phyloP scores from a whole-genome alignment of 176 grass and related monocot species.

The Oryza australiensis region DNA sequence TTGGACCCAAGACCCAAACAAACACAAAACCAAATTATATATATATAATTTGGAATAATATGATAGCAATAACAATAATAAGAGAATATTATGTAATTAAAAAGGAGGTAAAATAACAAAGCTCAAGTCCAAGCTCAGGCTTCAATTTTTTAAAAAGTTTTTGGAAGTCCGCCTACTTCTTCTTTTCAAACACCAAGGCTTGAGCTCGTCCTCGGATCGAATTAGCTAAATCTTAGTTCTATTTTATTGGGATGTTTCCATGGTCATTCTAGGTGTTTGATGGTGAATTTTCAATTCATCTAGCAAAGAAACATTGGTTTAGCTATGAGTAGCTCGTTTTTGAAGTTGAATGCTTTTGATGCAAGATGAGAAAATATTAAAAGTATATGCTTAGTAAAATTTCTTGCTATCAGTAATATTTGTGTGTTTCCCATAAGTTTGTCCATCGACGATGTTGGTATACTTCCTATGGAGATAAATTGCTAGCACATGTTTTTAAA shows the following conservation, averaged over 20 bases:
- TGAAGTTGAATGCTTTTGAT: not conserved
- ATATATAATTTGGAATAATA: no score
- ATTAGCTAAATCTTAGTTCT: no score
- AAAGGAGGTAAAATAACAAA: no score
- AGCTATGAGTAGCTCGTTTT: not conserved
- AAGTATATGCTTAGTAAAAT: not conserved
- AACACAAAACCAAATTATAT: no score
- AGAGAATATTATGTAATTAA: no score
- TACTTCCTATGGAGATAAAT: not conserved
- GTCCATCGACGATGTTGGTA: not conserved
- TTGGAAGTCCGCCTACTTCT: no score
- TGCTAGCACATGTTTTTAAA: not conserved
- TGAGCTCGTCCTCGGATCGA: no score
- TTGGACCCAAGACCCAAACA: no score
- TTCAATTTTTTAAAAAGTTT: no score
- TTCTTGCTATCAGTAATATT: not conserved
- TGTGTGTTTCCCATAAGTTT: not conserved
- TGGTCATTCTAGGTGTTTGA: not conserved
- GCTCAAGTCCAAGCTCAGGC: no score
- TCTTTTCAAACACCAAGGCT: no score
- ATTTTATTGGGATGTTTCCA: not conserved
- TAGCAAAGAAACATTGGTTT: not conserved
- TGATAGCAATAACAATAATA: no score
- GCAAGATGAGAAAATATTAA: not conserved
- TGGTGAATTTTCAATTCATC: not conserved